phyloP scores from a whole-genome alignment of 192 early-diverging fungal genomes.

The Rhizoclosmatium sp. region DNA sequence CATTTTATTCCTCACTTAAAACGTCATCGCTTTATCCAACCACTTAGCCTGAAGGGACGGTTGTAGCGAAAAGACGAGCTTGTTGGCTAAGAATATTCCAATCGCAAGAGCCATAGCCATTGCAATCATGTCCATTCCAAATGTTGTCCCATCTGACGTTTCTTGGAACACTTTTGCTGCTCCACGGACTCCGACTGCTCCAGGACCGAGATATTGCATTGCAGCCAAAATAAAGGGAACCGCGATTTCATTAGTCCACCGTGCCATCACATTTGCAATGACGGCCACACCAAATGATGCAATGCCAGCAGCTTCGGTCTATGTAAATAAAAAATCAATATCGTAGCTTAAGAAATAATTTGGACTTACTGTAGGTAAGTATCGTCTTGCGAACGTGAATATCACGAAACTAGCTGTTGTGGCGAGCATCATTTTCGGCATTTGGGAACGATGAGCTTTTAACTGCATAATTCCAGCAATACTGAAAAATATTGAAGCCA shows the following conservation, averaged over 20 bases:
- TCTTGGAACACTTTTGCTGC: slow-evolving; percentile 14
- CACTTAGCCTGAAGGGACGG: slow-evolving; percentile 2
- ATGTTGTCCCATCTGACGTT: slow-evolving; percentile 9
- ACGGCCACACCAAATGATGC: slow-evolving; percentile 23
- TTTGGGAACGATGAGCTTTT: slow-evolving; percentile 1
- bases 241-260: slow-evolving; percentile 32
- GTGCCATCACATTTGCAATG: slow-evolving; percentile 22
- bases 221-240: slow-evolving; percentile 26
- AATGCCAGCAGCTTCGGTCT: slow-evolving; percentile 28
- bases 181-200: slow-evolving; percentile 11
- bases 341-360: background rate
- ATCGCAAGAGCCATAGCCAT: slow-evolving; percentile 17
- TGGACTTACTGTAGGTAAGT: background rate
- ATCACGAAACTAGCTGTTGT: slow-evolving; percentile 14
- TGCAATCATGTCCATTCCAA: slow-evolving; percentile 33
- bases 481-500: background rate
- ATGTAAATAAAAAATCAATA: background rate
- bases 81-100: slow-evolving; percentile 22
- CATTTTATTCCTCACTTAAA: background rate
- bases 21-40: slow-evolving; percentile 14
- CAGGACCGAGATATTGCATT: slow-evolving; percentile 28
- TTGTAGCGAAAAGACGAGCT: slow-evolving; percentile 9
- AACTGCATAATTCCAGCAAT: slow-evolving; percentile 1
- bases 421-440: slow-evolving; percentile 8
- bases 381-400: background rate